These are phyloP conservation scores for Parastagonospora avenae DNA, from an alignment of 2,329 filamentous ascomycete genomes.

Conservation along the genomic window DNA sequence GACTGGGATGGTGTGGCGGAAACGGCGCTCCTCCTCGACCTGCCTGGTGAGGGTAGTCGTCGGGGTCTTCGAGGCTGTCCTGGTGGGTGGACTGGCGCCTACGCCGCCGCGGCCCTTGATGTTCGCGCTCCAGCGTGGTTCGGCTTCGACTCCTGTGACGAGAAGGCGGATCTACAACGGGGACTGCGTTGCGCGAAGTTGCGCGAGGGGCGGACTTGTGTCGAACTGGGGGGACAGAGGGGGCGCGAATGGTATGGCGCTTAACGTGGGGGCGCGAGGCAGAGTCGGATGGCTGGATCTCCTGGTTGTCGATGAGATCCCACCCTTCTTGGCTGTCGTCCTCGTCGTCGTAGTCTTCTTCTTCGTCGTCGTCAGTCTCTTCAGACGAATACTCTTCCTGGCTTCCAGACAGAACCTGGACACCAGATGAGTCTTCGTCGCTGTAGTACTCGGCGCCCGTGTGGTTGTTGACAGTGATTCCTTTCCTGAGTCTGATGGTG, in stretches of 20 bases:
- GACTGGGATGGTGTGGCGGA: slow-evolving; percentile 42
- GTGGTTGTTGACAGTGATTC: slow-evolving; percentile 47
- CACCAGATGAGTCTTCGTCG: slow-evolving; percentile 42
- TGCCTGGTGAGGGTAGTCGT: slow-evolving; percentile 51
- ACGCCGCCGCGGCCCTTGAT: slow-evolving; percentile 32
- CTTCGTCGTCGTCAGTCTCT: slow-evolving; percentile 34
- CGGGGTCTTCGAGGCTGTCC: slow-evolving; percentile 50
- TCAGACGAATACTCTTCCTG: slow-evolving; percentile 38
- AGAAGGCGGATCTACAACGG: slow-evolving; percentile 38
- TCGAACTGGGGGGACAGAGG: slow-evolving; percentile 41
- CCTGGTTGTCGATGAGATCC: slow-evolving; percentile 42
- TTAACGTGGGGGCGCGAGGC: slow-evolving; percentile 50
- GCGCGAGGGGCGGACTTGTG: slow-evolving; percentile 48
- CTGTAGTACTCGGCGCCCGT: slow-evolving; percentile 44
- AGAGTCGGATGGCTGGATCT: slow-evolving; percentile 57
- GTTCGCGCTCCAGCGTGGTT: slow-evolving; percentile 37
- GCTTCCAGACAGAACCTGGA: slow-evolving; percentile 38
- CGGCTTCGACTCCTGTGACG: slow-evolving; percentile 41
- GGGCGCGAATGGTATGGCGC: slow-evolving; percentile 28
- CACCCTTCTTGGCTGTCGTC: slow-evolving; percentile 34
- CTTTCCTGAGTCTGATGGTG: slow-evolving; percentile 43
- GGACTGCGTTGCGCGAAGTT: slow-evolving; percentile 44
- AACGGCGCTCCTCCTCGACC: slow-evolving; percentile 32
- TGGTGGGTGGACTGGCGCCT: slow-evolving; percentile 45
- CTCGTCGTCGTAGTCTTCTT: slow-evolving; percentile 35